phyloP scores from a whole-genome alignment of 2,329 filamentous ascomycete genomes.

The Cryphonectria parasitica region DNA sequence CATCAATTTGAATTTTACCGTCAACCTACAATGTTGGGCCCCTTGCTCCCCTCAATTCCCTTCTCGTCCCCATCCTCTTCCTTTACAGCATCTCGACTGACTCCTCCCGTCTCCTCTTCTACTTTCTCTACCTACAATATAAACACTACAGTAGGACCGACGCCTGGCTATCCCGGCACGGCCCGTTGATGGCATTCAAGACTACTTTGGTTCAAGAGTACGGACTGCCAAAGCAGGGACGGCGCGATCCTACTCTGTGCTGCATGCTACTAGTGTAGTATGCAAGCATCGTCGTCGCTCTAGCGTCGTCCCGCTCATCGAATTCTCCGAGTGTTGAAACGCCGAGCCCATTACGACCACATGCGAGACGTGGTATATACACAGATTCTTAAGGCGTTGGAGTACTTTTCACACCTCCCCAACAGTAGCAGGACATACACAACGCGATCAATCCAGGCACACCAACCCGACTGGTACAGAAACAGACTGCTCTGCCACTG shows the following conservation, averaged over 20 bases:
- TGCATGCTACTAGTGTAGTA: not conserved
- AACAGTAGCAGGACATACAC: not conserved
- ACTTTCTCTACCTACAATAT: not conserved
- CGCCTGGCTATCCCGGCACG: not conserved
- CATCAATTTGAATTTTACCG: too few relatives aligned
- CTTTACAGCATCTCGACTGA: not conserved
- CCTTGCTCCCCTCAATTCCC: too few relatives aligned
- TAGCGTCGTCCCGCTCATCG: not conserved
- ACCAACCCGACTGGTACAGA: too few relatives aligned
- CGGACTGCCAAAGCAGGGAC: not conserved
- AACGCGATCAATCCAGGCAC: too few relatives aligned
- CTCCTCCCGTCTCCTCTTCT: not conserved
- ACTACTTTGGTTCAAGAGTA: not conserved
- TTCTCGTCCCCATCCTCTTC: too few relatives aligned
- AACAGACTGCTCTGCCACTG: not conserved
- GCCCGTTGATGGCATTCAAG: constrained; percentile 3
- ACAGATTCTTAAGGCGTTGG: not conserved
- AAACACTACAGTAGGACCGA: not conserved
- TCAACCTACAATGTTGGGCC: not conserved
- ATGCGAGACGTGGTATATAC: not conserved
- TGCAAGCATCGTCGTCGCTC: not conserved
- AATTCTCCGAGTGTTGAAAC: not conserved
- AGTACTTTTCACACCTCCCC: not conserved
- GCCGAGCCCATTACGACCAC: not conserved
- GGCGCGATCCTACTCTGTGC: not conserved